Evolutionary conservation across 2,329 filamentous ascomycete genomes (phyloP), one percentile per base, ranked within the genome.

Genomic region (Pseudogymnoascus sp.): DNA sequence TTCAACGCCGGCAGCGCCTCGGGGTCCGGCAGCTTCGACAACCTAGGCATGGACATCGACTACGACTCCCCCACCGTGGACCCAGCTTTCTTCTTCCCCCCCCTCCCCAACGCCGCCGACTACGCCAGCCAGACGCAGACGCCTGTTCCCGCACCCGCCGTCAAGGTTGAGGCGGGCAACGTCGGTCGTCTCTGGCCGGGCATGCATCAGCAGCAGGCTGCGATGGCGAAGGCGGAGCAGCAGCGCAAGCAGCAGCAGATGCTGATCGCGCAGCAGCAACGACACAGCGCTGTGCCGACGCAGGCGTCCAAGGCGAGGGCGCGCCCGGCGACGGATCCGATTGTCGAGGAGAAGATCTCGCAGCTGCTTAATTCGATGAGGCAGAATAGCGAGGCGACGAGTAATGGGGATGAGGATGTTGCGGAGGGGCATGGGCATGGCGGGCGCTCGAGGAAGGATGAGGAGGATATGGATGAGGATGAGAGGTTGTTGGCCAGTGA

Each of bases 401-500:
- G 79, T 14, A 38, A 21, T 36, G 31, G 31, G 7, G 82, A 85
- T 12, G 76, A 79, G 25, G 80, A 84, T 59, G 80, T 83, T 25
- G 77, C 75, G 66, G 69, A 70, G 34, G 75, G 75, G 34, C 72
- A 75, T 25, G 70, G 75, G 36, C 88, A 91, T 73, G 84, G 28
- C 8, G 28, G 91, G 69, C 88, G 88, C 67, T 78, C 84, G 67
- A 93, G 88, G 82, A 97, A 97, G 82, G 92, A 97, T 50, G 93
- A 97, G 71, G 93, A 97, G 66, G 93, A 97, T 62, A 97, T 99
- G 93, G 95, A 99, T 70, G 93, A 97, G 75, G 95, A 97, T 71
- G 95, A 97, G 81, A 85, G 91, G 69, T 82, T 97, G 8, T 82
- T 97, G 59, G 91, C 91, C n/a, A 97, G 92, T 66, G 95, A 99